Percentiles rank a stretch among this genome's conserved stretches.
These are phyloP conservation scores for Chlorella variabilis DNA, from an alignment of 163 green algal genomes.

Conservation along the genomic window DNA sequence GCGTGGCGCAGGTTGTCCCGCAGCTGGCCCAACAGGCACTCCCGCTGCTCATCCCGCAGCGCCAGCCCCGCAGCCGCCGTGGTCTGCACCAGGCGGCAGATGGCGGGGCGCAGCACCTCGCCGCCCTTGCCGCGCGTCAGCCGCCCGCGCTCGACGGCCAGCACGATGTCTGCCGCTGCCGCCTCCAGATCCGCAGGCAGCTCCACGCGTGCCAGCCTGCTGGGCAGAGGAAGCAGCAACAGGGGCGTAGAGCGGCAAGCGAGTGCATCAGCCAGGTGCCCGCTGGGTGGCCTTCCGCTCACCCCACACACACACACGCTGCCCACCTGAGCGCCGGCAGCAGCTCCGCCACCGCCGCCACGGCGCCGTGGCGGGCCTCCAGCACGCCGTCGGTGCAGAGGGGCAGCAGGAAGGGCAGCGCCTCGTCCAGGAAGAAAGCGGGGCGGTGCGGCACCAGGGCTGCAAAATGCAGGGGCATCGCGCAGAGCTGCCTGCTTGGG, in stretches of 20 bases:
- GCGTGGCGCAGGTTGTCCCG: slow-evolving; percentile 82
- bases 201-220: background rate
- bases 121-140: slow-evolving; percentile 92
- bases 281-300: no score
- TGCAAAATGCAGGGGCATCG: background rate
- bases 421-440: slow-evolving; percentile 47
- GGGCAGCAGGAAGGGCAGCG: slow-evolving; percentile 68
- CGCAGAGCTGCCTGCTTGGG: no score
- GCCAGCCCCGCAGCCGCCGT: background rate
- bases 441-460: slow-evolving; percentile 65
- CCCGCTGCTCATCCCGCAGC: slow-evolving; percentile 22
- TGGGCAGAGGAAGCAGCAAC: background rate
- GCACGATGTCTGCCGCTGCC: slow-evolving; percentile 64
- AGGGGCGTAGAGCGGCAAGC: background rate
- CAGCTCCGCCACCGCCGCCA: slow-evolving; percentile 79
- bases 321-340: slow-evolving; percentile 73
- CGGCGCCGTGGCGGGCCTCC: slow-evolving; percentile 85
- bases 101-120: slow-evolving; percentile 87
- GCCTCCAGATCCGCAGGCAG: slow-evolving; percentile 6
- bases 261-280: no score
- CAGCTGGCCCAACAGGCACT: slow-evolving; percentile 23
- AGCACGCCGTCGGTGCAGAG: slow-evolving; percentile 66
- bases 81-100: slow-evolving; percentile 61
- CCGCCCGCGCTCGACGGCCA: slow-evolving; percentile 67
- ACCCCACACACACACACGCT: background rate